Conservation (phyloP, 129 eudicot species). For the Escallonia herrerae region DNA sequence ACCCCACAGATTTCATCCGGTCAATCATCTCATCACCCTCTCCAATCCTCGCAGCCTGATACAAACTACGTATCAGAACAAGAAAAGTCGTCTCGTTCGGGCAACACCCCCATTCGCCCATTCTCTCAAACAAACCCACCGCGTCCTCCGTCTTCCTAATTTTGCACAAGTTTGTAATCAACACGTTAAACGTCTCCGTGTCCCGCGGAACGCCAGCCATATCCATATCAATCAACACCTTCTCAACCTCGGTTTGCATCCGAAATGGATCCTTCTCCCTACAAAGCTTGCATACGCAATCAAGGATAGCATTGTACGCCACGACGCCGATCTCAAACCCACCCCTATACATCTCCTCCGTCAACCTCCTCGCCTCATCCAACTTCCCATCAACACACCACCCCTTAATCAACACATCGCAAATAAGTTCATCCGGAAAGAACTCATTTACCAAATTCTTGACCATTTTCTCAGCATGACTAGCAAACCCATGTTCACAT, state of each 20-base stretch:
- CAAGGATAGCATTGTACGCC: conserved; percentile 74
- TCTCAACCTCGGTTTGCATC: conserved; percentile 57
- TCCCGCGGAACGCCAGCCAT: conserved; percentile 85
- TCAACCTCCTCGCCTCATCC: conserved; percentile 75
- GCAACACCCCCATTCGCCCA: conserved; percentile 91
- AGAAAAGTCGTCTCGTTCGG: conserved; percentile 80
- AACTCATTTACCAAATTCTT: conserved; percentile 62
- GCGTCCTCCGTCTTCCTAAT: conserved; percentile 70
- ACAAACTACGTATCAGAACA: conserved; percentile 65
- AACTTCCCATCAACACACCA: conserved; percentile 90
- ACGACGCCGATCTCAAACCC: conserved; percentile 68
- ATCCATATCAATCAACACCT: conserved; percentile 79
- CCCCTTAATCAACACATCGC: conserved; percentile 75
- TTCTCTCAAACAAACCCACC: conserved; percentile 54
- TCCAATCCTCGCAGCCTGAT: conserved; percentile 89
- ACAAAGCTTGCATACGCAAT: conserved; percentile 85
- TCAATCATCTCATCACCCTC: conserved; percentile 98
- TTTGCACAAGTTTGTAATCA: conserved; percentile 69
- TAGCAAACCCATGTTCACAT: conserved; percentile 78
- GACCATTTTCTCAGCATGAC: conserved; percentile 89
- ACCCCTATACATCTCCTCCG: conserved; percentile 82
- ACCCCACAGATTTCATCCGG: conserved; percentile 84
- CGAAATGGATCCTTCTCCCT: conserved; percentile 79
- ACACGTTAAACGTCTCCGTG: conserved; percentile 74
- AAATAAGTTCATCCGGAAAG: conserved; percentile 73